These are phyloP conservation scores for Penicillium polonicum DNA, from an alignment of 2,329 filamentous ascomycete species.

Conservation along the genomic window DNA sequence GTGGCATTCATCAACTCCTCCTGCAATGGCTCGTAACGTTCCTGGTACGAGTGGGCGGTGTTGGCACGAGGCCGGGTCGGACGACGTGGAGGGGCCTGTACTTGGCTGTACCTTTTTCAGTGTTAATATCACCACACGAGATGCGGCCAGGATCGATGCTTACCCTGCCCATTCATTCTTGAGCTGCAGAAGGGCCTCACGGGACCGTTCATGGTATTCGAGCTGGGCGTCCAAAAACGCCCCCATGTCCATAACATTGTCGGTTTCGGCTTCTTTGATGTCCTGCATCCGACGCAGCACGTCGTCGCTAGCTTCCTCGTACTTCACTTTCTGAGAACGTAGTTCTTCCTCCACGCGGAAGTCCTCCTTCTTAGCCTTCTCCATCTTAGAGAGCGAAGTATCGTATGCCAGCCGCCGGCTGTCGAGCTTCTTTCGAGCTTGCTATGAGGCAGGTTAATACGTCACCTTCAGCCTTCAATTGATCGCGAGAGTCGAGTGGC, in stretches of 20 bases:
- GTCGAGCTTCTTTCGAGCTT: slow-evolving; percentile 90
- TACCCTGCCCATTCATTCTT: slow-evolving; percentile 67
- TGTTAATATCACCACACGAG: slow-evolving; percentile 16
- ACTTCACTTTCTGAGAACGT: slow-evolving; percentile 87
- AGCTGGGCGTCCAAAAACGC: slow-evolving; percentile 85
- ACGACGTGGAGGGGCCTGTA: slow-evolving; percentile 39
- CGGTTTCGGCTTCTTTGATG: slow-evolving; percentile 86
- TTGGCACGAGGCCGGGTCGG: slow-evolving; percentile 59
- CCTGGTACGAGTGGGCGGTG: slow-evolving; percentile 62
- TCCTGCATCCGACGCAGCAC: slow-evolving; percentile 92
- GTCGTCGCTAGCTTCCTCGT: slow-evolving; percentile 92
- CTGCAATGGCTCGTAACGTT: slow-evolving; percentile 57
- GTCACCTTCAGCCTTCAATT: neutral
- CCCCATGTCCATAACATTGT: slow-evolving; percentile 76
- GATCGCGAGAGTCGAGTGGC: slow-evolving; percentile 20
- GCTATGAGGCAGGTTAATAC: slow-evolving; percentile 44
- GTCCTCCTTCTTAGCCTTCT: slow-evolving; percentile 91
- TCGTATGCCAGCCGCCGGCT: slow-evolving; percentile 86
- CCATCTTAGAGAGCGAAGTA: slow-evolving; percentile 82
- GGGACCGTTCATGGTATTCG: slow-evolving; percentile 85
- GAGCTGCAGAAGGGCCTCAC: slow-evolving; percentile 72
- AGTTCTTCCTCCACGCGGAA: slow-evolving; percentile 91
- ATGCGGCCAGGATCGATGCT: slow-evolving; percentile 22
- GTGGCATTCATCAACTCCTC: slow-evolving; percentile 53
- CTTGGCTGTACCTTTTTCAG: slow-evolving; percentile 14